Base-by-base conservation (phyloP, 805 yeast species). In the Ogataea saltuana region DNA sequence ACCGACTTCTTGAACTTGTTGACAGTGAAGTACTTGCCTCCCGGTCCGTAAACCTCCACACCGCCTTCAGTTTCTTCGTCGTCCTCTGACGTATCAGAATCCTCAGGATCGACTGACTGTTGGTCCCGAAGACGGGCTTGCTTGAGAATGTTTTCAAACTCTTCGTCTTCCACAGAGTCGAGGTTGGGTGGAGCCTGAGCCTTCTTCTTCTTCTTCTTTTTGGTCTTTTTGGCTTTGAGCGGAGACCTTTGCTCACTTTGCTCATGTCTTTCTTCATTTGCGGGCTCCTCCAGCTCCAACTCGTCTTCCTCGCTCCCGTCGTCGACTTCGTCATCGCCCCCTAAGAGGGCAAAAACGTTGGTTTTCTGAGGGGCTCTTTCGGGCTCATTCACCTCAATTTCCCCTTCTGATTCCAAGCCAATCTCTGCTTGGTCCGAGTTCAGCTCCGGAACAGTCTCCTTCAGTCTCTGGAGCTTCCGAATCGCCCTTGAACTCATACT, bases 401-500 rank as follows among this genome's bases (percentile, higher is more conserved):
- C 48, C 15, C 23, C 41, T 19, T 33, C 44, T 13, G 31, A 29
- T 16, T 28, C 42, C 10, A 25, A 53, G 12, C 47, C 63, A 5
- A 38, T 20, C 15, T 44, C 51, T 19, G 4, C 28, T 2, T 20
- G 7, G 15, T 34, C 30, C 16, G 28, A 2, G 5, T 21, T 27
- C 32, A 38, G 8, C 35, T 48, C 11, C 19, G 23, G 13, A 48
- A 42, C 56, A 9, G 51, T 46, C 40, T 61, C 65, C 7, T 58
- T 58, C 30, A 55, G 46, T 39, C 58, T 69, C 44, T 74, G 73
- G 10, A 76, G 56, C 42, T 69, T 64, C 48, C 69, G 67, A 32
- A 75, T 58, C 4, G 75, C 76, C 49, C 80, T 64, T 4, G 74
- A 69, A 58, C 79, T 73, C 81, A 75, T 75, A n/a, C n/a, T 15